phyloP scores from a whole-genome alignment of 805 yeast species.

The Sugiyamaella marilandica region DNA sequence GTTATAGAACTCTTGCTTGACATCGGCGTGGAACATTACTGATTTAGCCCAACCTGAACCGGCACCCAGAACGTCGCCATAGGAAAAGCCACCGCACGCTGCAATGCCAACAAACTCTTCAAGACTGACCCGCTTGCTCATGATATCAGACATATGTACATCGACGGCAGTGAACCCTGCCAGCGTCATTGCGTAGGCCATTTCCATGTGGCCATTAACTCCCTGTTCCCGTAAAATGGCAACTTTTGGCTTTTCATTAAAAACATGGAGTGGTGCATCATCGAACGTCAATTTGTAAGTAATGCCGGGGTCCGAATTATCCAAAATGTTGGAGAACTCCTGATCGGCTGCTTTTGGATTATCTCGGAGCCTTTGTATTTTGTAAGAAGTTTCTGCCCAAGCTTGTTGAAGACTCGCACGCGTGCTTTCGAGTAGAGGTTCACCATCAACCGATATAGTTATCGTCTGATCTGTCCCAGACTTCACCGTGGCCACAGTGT shows the following conservation, averaged over 20 bases:
- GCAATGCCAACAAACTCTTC: conserved; percentile 87
- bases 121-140: conserved; percentile 65
- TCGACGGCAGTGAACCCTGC: conserved; percentile 95
- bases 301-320: conserved; percentile 87
- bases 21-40: conserved; percentile 73
- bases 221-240: conserved; percentile 98
- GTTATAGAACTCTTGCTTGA: conserved; percentile 66
- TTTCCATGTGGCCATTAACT: conserved; percentile 95
- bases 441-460: conserved; percentile 44
- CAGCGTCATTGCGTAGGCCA: conserved; percentile 94
- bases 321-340: conserved; percentile 69
- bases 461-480: conserved; percentile 47
- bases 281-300: conserved; percentile 72
- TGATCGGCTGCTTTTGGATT: conserved; percentile 87
- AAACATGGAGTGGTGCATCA: conserved; percentile 26
- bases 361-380: conserved; percentile 87
- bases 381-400: conserved; percentile 87
- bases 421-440: conserved; percentile 44
- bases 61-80: conserved; percentile 98
- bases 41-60: conserved; percentile 99
- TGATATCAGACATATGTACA: conserved; percentile 92
- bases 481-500: conserved; percentile 60
- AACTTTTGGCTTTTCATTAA: conserved; percentile 65
- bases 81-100: conserved; percentile 98
- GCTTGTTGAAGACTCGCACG: conserved; percentile 71